Evolutionary conservation across 257 asterid genomes (phyloP), one percentile per base, ranked within the genome.

Genomic region (Plantago ovata): DNA sequence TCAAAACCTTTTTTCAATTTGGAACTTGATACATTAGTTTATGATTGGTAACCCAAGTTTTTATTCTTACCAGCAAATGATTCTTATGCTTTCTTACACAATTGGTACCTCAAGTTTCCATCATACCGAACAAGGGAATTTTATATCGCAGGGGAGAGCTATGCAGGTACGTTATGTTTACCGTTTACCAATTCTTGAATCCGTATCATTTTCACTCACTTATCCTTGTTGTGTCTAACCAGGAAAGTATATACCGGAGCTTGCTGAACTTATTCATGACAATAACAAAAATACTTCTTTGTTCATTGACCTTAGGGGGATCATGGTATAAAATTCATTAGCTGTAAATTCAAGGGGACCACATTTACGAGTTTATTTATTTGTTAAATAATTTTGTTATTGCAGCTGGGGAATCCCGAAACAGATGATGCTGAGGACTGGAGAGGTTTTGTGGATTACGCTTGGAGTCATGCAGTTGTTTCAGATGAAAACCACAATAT

Each of bases 381-480:
- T 28, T 28, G 36, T 3, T 28, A 28, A 2, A 28, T 28, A 28
- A 28, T 28, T 28, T 8, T 13, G 51, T 55, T 4, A 23, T 67
- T 61, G 72, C 72, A 87, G 98, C 76, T 90, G 19, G 98, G 98
- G 0, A 90, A 90, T 66, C 98, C 98, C 0, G 96, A 84, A 67
- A 90, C 95, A 3, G 56, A 75, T 47, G 91, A 84, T 66, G 84
- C 96, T 0, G 96, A 84, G 79, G 98, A 90, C 64, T 84, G 94
- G 98, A 83, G 75, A 62, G 98, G 98, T 2, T 66, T 84, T 53
- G 91, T 87, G 72, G 98, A 90, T 65, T 90, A 84, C 53, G 98
- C 96, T 13, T 90, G 98, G 96, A 90, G 95, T 82, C 98, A 90
- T 41, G 98, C 96, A 8, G 86, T 90, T n/a, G 76, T 87, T 62